These are phyloP conservation scores for Chaetomium globosum DNA, from an alignment of 2,329 filamentous ascomycete genomes.

Conservation along the genomic window DNA sequence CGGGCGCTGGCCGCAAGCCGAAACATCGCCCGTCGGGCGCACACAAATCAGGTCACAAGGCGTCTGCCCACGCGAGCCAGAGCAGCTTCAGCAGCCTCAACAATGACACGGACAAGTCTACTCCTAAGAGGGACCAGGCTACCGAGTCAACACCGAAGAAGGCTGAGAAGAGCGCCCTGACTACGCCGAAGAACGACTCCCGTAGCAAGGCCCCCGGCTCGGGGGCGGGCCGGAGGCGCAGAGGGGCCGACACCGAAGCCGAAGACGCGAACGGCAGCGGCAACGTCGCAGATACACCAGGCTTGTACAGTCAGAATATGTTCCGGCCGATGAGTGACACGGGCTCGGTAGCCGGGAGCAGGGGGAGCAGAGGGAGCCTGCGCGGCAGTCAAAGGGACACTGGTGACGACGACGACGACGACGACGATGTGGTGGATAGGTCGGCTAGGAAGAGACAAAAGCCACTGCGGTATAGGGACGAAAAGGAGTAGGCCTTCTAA, in stretches of 20 bases:
- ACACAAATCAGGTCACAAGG: conserved; percentile 9
- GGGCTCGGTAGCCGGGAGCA: conserved; percentile 8
- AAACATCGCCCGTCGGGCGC: conserved; percentile 29
- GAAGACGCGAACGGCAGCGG: conserved; percentile 16
- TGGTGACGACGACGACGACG: conserved; percentile 23
- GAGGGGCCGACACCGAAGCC: conserved; percentile 25
- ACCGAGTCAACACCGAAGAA: not conserved
- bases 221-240: conserved; percentile 29
- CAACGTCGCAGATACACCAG: not conserved
- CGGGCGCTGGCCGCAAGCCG: conserved; percentile 37
- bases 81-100: conserved; percentile 21
- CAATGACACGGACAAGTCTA: conserved; percentile 17
- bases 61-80: conserved; percentile 13
- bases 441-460: conserved; percentile 34
- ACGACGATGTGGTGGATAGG: conserved; percentile 27
- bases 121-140: conserved; percentile 14
- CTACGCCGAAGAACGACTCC: not conserved
- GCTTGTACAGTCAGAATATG: conserved; percentile 24
- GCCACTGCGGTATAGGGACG: conserved; percentile 33
- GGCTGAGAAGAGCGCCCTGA: not conserved
- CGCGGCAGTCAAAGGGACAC: not conserved
- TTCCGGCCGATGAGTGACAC: conserved; percentile 32
- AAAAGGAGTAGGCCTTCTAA: conserved; percentile 29
- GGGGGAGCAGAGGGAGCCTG: not conserved
- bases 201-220: not conserved